Evolutionary conservation across 495 filamentous ascomycete genomes (phyloP), one percentile per base, ranked within the genome.

Genomic region (Xeromyces bisporus): DNA sequence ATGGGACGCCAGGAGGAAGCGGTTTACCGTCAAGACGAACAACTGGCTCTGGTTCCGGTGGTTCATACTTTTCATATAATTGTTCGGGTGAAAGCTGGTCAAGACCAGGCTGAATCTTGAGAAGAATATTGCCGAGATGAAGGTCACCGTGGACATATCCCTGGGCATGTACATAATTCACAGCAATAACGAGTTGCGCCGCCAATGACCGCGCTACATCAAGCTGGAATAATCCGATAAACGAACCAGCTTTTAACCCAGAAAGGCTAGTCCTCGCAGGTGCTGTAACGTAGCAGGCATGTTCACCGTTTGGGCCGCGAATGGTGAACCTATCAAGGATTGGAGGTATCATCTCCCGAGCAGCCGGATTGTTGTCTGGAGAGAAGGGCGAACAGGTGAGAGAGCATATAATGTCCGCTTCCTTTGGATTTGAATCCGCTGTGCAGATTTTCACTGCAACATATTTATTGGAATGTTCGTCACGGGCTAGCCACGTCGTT

Each of bases 311-410:
- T 7, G 54, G 56, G 8, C 62, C 54, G 12, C 50, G 31, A 16
- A 63, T 40, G 11, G 21, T 45, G 36, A 64, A 67, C 15, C 28
- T 42, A 46, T 66, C 60, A 7, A 60, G 38, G n/a, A 56, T 41
- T 9, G 33, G 33, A 33, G 54, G 42, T 2, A 64, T 34, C 38
- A 47, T 51, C 14, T 16, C 27, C n/a, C n/a, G n/a, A 27, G 33
- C 39, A 7, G 32, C 43, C 37, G 18, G 41, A 28, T 38, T 35
- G 32, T 33, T 36, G 31, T 26, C 30, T 39, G 36, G 16, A 32
- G 18, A 13, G 26, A 1, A 30, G 21, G 15, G 7, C 18, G 35
- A 28, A 26, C 14, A 23, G 14, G 38, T 36, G 24, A 47, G 40
- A 13, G 28, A 26, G 1, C 36, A 43, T 21, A 48, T 29, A 23